phyloP scores from a whole-genome alignment of 2,329 filamentous ascomycete genomes.

The Talaromyces amestolkiae region DNA sequence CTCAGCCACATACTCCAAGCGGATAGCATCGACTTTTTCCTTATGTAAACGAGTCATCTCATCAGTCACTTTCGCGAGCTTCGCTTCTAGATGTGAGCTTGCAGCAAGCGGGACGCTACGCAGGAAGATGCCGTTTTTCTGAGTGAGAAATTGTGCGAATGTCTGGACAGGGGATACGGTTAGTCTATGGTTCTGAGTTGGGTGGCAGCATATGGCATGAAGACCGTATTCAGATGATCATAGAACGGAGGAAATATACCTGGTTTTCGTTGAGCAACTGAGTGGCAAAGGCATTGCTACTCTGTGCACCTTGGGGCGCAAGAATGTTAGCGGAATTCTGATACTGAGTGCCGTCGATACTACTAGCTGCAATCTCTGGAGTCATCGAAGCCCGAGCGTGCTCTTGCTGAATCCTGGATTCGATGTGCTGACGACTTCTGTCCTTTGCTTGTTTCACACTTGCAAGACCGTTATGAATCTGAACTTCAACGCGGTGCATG shows the following conservation, averaged over 20 bases:
- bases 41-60: constrained; percentile 3
- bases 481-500: background rate
- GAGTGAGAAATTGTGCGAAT: background rate
- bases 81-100: background rate
- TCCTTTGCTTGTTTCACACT: background rate
- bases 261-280: constrained; percentile 1
- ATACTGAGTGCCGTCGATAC: background rate
- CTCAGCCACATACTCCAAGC: constrained; percentile 9
- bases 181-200: background rate
- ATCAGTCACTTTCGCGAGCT: background rate
- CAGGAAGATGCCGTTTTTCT: constrained; percentile 5
- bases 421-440: background rate
- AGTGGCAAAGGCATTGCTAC: background rate
- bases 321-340: background rate
- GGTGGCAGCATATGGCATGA: background rate
- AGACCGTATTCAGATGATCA: too few relatives aligned
- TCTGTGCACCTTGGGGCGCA: background rate
- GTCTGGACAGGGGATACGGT: background rate
- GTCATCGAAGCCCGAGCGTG: background rate
- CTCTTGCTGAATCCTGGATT: background rate
- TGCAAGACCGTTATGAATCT: background rate
- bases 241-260: background rate
- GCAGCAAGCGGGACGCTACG: background rate
- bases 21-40: constrained; percentile 12
- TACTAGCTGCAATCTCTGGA: background rate